phyloP scores from a whole-genome alignment of 495 filamentous ascomycete genomes.

The Daldinia concentrica region DNA sequence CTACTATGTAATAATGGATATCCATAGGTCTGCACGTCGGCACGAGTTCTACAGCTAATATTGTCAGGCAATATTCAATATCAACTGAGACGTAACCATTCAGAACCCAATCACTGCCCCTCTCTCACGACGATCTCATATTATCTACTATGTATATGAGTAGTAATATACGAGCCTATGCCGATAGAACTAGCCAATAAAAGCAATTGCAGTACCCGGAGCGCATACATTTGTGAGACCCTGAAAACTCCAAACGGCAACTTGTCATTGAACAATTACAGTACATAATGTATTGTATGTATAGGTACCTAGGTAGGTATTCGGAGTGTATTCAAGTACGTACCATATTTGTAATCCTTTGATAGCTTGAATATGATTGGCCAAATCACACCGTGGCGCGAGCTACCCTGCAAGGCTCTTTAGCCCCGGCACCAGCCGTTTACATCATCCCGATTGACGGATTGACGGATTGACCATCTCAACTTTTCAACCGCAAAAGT shows the following conservation, averaged over 20 bases:
- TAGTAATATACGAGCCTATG: not conserved
- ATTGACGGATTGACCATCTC: slow-evolving; percentile 33
- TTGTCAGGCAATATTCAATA: not conserved
- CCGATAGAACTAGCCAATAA: not conserved
- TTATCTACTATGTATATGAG: not conserved
- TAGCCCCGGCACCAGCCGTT: slow-evolving; percentile 31
- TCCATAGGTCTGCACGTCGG: not conserved
- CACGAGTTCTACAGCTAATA: not conserved
- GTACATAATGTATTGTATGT: not conserved
- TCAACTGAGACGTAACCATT: not conserved
- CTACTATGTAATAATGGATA: too few relatives aligned
- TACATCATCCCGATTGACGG: slow-evolving; percentile 31
- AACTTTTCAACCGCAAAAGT: slow-evolving; percentile 21
- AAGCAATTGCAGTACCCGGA: not conserved
- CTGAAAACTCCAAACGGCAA: not conserved
- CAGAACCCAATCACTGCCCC: not conserved
- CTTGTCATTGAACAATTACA: not conserved
- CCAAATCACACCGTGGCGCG: slow-evolving; percentile 8
- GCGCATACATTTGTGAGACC: not conserved
- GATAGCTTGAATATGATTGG: not conserved
- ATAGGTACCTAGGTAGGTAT: too few relatives aligned
- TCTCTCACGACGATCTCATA: slow-evolving; percentile 1
- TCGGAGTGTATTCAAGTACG: not conserved
- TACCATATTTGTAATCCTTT: slow-evolving; percentile 4
- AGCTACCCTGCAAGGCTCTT: slow-evolving; percentile 26